Conservation (phyloP, 2,329 filamentous ascomycete species). For the Apiospora phragmitis region DNA sequence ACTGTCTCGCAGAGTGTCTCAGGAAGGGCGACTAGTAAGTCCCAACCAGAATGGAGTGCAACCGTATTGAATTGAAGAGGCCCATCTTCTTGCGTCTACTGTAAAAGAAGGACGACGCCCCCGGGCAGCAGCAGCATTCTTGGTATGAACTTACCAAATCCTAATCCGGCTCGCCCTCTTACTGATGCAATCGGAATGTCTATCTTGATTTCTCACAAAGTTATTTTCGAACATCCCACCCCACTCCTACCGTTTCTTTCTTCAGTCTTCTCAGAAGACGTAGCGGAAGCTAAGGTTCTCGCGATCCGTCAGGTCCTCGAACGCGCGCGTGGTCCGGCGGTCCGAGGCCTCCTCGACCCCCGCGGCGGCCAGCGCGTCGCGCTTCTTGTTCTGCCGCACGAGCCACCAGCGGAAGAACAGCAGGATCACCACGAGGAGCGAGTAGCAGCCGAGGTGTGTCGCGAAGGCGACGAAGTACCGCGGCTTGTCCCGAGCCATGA, state of each 20-base stretch:
- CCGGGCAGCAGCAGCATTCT: too few relatives aligned
- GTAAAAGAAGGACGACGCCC: too few relatives aligned
- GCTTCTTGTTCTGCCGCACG: constrained; percentile 51
- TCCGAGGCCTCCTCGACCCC: constrained; percentile 30
- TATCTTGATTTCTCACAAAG: not conserved
- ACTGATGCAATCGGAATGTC: not conserved
- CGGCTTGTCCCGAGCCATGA: constrained; percentile 59
- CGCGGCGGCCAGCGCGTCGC: constrained; percentile 28
- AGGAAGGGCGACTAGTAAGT: too few relatives aligned
- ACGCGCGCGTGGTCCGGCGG: constrained; percentile 29
- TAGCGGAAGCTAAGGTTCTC: constrained; percentile 37
- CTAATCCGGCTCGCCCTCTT: not conserved
- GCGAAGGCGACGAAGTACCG: constrained; percentile 70
- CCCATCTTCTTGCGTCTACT: too few relatives aligned
- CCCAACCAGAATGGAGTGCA: too few relatives aligned
- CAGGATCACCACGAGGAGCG: constrained; percentile 57
- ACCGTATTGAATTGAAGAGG: too few relatives aligned
- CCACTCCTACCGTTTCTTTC: not conserved
- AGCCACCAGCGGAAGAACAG: constrained; percentile 60
- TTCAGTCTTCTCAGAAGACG: constrained; percentile 23
- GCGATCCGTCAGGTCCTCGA: constrained; percentile 36
- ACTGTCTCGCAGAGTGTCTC: too few relatives aligned
- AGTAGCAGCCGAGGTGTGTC: constrained; percentile 70
- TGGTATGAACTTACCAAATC: not conserved
- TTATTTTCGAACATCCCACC: not conserved